Base-by-base conservation (phyloP, 169 alveolate genomes). In the Plasmodium vivax region DNA sequence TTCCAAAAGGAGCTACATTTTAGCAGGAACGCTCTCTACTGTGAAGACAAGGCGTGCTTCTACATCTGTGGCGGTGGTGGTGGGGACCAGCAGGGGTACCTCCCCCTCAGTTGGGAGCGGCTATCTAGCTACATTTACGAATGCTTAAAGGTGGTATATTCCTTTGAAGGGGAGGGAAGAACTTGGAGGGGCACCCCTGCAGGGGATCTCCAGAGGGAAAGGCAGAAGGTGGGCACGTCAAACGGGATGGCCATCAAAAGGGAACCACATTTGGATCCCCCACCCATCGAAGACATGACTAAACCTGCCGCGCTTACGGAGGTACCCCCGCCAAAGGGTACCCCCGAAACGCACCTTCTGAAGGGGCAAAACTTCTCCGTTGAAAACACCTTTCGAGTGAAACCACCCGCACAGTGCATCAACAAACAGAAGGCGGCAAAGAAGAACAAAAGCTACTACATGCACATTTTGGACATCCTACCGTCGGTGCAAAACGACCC, bases 381-480 rank as follows among this genome's bases (percentile, higher is more conserved):
- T 23, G 77, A 68, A 27, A 68, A 68, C 77, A n/a, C 38, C 14
- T 68, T 68, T 68, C 34, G 77, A 68, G 38, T 68, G 77, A 68
- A 68, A 68, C 32, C 38, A 68, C 77, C 77, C 38, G 36, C 38
- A 68, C 77, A 68, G 77, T 68, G 77, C 77, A 12, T 68, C 5
- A 68, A 68, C 41, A 23, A 68, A 10, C 77, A 68, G n/a, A 68
- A 68, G 41, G 38, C 34, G 32, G 23, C 27, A 19, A 58, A 84
- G 30, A 72, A 68, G 34, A 87, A 87, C 62, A 87, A 87, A 36
- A 87, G 93, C 68, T 68, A 90, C 27, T 90, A 80, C 23, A 30
- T 90, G 81, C 41, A 58, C 3, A 80, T 90, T 32, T 23, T 90
- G 30, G 94, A 90, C 34, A 56, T 90, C 30, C 36, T 90, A 90